Evolutionary conservation across 83 land plant species (phyloP).

Genomic region (Isoetes engelmannii): DNA sequence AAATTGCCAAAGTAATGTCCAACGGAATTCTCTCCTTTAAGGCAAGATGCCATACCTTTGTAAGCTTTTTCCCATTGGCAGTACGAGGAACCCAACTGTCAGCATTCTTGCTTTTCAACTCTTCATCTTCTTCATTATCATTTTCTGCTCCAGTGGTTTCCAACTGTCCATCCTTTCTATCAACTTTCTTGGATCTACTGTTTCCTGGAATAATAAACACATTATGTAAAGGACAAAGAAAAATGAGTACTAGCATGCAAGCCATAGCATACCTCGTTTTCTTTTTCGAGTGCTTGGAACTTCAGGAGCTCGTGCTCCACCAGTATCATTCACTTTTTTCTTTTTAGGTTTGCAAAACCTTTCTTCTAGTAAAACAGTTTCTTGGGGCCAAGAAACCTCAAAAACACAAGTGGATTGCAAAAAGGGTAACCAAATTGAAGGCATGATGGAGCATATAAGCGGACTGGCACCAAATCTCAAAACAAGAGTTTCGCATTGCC

Average conservation of each 20-base stretch:
- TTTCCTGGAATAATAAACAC: background rate
- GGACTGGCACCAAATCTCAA: slow-evolving; percentile 59
- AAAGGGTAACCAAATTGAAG: slow-evolving; percentile 65
- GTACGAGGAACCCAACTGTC: background rate
- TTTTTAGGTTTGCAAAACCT: too few species aligned
- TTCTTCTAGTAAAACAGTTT: slow-evolving; percentile 34
- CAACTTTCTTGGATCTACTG: background rate
- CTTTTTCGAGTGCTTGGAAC: slow-evolving; percentile 27
- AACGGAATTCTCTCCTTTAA: slow-evolving; percentile 57
- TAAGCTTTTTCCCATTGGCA: background rate
- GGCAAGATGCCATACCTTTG: slow-evolving; percentile 37
- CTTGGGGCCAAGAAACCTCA: slow-evolving; percentile 57
- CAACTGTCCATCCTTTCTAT: background rate
- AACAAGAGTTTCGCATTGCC: slow-evolving; percentile 80
- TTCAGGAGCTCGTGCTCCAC: background rate
- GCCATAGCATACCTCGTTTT: slow-evolving; percentile 10
- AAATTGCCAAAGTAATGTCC: slow-evolving; percentile 49
- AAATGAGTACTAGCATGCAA: background rate
- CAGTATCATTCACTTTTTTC: background rate
- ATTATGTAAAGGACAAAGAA: background rate
- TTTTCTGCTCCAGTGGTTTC: background rate
- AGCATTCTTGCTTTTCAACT: background rate
- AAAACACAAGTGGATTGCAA: slow-evolving; percentile 56
- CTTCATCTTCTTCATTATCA: background rate
- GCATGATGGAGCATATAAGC: slow-evolving; percentile 60